These are phyloP conservation scores for Hypoxylon fragiforme DNA, from an alignment of 495 filamentous ascomycete species.

Conservation along the genomic window DNA sequence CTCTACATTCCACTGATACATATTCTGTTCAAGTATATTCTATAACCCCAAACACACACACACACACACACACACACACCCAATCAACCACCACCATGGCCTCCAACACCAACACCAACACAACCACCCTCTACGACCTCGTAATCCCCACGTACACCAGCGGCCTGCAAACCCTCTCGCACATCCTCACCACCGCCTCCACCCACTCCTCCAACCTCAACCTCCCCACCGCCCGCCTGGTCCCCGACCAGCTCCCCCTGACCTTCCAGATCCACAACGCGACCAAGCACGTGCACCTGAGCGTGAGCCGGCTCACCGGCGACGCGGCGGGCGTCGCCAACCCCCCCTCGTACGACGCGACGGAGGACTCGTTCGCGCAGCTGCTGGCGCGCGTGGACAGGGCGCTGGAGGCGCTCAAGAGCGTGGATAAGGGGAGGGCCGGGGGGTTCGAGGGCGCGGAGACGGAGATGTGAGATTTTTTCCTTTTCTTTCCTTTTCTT, in stretches of 20 bases:
- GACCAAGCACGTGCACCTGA: background rate
- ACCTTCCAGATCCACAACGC: background rate
- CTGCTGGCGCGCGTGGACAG: no score
- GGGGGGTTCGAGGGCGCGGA: no score
- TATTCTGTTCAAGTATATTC: background rate
- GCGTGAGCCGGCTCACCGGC: background rate
- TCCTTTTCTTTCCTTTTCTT: no score
- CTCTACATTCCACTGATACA: no score
- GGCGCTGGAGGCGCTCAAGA: no score
- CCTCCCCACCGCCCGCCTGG: background rate
- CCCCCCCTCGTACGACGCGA: no score
- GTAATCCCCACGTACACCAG: background rate
- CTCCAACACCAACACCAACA: no score
- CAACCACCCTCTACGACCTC: background rate
- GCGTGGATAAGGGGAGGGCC: no score
- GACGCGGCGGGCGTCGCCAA: background rate
- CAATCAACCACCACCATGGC: background rate
- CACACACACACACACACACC: background rate
- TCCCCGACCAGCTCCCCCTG: background rate
- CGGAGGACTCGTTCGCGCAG: background rate
- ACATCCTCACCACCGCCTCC: background rate
- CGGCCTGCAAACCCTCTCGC: background rate
- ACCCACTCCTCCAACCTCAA: background rate
- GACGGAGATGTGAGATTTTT: no score
- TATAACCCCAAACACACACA: background rate